Conservation (phyloP, 2,329 filamentous ascomycete species). For the Aureobasidium musti region DNA sequence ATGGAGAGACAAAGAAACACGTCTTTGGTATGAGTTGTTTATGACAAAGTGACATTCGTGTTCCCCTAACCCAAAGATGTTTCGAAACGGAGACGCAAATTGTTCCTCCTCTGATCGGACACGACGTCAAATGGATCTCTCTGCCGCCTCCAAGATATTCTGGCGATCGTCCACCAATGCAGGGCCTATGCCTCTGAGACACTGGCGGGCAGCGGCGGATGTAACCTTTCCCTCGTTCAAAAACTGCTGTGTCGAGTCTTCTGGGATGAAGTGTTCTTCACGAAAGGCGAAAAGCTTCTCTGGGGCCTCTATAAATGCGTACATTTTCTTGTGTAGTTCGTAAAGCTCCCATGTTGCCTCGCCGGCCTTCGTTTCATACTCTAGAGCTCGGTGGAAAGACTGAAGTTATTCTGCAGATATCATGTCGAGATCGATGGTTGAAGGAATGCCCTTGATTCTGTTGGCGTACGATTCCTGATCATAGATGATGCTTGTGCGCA, state of each 20-base stretch:
- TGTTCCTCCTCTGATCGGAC: too few relatives aligned
- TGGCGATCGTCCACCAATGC: not conserved
- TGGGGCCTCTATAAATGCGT: not conserved
- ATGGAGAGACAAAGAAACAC: too few relatives aligned
- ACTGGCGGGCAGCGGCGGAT: not conserved
- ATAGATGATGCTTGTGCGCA: not conserved
- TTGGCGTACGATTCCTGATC: too few relatives aligned
- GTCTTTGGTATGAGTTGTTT: too few relatives aligned
- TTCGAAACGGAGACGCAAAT: too few relatives aligned
- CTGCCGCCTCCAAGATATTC: too few relatives aligned
- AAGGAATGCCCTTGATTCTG: not conserved
- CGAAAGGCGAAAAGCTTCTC: not conserved
- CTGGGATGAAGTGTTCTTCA: not conserved
- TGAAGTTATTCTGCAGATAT: not conserved
- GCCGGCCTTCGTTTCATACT: not conserved
- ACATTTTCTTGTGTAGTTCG: not conserved
- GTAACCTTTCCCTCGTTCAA: not conserved
- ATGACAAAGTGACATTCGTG: too few relatives aligned
- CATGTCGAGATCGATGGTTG: not conserved
- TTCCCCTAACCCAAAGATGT: too few relatives aligned
- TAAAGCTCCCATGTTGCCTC: not conserved
- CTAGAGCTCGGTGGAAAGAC: not conserved
- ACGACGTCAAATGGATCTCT: not conserved
- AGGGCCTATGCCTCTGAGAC: not conserved
- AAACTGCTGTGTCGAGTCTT: not conserved